phyloP scores from a whole-genome alignment of 1,284 basidiomycete species.

The Cryptococcus sp. region DNA sequence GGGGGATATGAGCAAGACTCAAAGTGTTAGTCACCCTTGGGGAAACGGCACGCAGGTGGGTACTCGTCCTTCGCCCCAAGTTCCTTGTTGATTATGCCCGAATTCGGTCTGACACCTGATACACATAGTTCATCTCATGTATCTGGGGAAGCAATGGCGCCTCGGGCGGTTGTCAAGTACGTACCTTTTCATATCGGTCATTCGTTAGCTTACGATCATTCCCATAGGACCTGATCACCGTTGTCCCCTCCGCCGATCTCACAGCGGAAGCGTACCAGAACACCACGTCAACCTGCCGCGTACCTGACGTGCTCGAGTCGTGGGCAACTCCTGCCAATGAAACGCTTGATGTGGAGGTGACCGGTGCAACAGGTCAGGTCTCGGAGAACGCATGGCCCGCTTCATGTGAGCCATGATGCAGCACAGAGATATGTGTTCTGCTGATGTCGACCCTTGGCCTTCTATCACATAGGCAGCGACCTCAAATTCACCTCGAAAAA shows the following conservation, averaged over 20 bases:
- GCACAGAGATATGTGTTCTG: not conserved
- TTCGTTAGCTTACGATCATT: conserved; percentile 1
- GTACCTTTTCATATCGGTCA: not conserved
- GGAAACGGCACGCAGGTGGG: conserved; percentile 26
- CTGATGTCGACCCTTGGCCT: not conserved
- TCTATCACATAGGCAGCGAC: conserved; percentile 24
- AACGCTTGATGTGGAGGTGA: conserved; percentile 27
- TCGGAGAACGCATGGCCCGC: conserved; percentile 33
- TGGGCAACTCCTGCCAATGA: conserved; percentile 26
- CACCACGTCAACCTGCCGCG: conserved; percentile 19
- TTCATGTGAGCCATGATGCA: conserved; percentile 15
- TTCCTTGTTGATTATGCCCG: too few relatives aligned
- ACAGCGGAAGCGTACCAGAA: conserved; percentile 23
- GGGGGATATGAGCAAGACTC: conserved; percentile 20
- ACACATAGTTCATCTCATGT: conserved; percentile 26
- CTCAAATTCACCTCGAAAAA: conserved; percentile 35
- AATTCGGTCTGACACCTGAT: not conserved
- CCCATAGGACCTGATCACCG: conserved; percentile 28
- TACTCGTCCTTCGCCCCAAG: not conserved
- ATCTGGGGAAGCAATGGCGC: conserved; percentile 29
- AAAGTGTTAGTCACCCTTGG: conserved; percentile 26
- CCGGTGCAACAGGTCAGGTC: conserved; percentile 20
- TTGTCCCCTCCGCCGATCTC: conserved; percentile 17
- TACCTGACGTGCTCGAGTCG: conserved; percentile 20
- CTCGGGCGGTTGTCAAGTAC: conserved; percentile 32